phyloP scores from a whole-genome alignment of 2,329 filamentous ascomycete genomes.

The Orbilia brochopaga region DNA sequence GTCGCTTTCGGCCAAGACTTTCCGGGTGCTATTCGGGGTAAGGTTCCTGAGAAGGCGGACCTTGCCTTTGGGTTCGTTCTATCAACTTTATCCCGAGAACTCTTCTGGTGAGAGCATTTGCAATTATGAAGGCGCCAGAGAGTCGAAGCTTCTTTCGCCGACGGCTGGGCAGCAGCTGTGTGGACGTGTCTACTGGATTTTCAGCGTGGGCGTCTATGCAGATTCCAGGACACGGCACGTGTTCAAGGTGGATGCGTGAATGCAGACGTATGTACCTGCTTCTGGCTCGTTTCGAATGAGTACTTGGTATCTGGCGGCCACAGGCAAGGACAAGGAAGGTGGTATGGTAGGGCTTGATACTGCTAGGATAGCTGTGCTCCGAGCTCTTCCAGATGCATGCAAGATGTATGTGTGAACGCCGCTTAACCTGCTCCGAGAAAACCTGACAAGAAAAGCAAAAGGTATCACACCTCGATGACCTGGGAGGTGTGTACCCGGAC shows the following conservation, averaged over 20 bases:
- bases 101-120: too few species aligned
- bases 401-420: slow-evolving; percentile 27
- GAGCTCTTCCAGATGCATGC: slow-evolving; percentile 43
- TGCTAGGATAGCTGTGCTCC: slow-evolving; percentile 46
- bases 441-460: slow-evolving; percentile 21
- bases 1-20: slow-evolving; percentile 13
- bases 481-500: slow-evolving; percentile 31
- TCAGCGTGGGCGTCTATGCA: slow-evolving; percentile 10
- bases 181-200: slow-evolving; percentile 19
- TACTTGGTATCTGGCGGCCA: background rate
- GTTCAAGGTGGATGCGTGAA: slow-evolving; percentile 41
- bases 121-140: too few species aligned
- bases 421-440: slow-evolving; percentile 11
- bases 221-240: slow-evolving; percentile 40
- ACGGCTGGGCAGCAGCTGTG: too few species aligned
- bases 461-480: slow-evolving; percentile 39
- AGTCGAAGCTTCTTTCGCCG: too few species aligned
- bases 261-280: slow-evolving; percentile 41
- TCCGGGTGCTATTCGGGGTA: slow-evolving; percentile 29
- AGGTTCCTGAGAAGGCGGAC: slow-evolving; percentile 7
- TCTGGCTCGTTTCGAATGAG: slow-evolving; percentile 32
- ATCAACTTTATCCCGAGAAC: too few species aligned
- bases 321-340: slow-evolving; percentile 21
- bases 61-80: background rate
- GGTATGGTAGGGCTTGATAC: slow-evolving; percentile 38